phyloP scores from a whole-genome alignment of 1,284 basidiomycete genomes.

The Leccinum ponderosum region DNA sequence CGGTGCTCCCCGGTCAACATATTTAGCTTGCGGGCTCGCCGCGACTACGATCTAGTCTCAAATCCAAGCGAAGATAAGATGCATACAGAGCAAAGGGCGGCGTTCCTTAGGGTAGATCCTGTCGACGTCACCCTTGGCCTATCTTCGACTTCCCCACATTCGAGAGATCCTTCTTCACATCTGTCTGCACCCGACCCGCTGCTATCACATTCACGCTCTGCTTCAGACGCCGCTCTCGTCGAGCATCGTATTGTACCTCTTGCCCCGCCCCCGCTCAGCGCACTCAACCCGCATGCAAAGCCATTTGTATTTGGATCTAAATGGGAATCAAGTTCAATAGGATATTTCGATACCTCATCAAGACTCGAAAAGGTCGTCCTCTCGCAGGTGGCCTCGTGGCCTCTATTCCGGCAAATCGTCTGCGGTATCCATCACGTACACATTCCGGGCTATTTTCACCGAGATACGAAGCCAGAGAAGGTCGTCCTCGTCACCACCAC shows the following conservation, averaged over 20 bases:
- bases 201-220: conserved; percentile 59
- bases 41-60: too few species aligned
- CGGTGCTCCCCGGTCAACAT: too few species aligned
- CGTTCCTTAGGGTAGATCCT: too few species aligned
- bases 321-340: conserved; percentile 33
- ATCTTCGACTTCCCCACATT: conserved; percentile 53
- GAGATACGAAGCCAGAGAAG: conserved; percentile 99
- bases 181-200: conserved; percentile 57
- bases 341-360: conserved; percentile 73
- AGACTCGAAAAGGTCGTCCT: conserved; percentile 91
- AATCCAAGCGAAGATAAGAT: too few species aligned
- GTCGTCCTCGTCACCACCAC: conserved; percentile 97
- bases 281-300: conserved; percentile 76
- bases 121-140: conserved; percentile 28
- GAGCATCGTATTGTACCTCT: conserved; percentile 13
- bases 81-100: too few species aligned
- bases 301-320: conserved; percentile 71
- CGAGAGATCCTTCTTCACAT: conserved; percentile 60
- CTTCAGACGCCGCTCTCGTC: conserved; percentile 37
- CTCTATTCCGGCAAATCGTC: conserved; percentile 89
- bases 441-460: conserved; percentile 92
- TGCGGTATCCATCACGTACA: conserved; percentile 94
- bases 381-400: conserved; percentile 95
- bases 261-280: conserved; percentile 25
- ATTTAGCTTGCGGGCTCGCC: too few species aligned